A percentile compares a stretch with the other conserved stretches of the same genome.
These are phyloP conservation scores for Epichloe aotearoae DNA, from an alignment of 2,329 filamentous ascomycete species.

Conservation along the genomic window DNA sequence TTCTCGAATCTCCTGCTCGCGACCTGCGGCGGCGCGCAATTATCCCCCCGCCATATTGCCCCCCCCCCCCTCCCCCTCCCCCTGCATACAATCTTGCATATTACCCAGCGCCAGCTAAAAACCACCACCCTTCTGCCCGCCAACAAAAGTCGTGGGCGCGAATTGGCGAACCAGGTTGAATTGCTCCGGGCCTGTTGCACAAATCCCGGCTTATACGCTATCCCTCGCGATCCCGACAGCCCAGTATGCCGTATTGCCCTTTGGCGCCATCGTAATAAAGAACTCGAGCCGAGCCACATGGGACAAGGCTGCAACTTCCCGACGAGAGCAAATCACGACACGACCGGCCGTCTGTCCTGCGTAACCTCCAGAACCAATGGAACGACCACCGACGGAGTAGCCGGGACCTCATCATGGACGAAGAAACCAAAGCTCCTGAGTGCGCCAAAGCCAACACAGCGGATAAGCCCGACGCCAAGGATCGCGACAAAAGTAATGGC, in stretches of 20 bases:
- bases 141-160: not conserved
- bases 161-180: not conserved
- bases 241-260: conserved; percentile 5
- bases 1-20: too few relatives aligned
- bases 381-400: conserved; percentile 16
- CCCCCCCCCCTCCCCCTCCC: too few relatives aligned
- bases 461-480: conserved; percentile 7
- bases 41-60: too few relatives aligned
- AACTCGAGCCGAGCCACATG: not conserved
- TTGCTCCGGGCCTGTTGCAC: not conserved
- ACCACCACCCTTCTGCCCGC: not conserved
- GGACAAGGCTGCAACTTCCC: conserved; percentile 15
- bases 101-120: not conserved
- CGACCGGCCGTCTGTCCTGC: conserved; percentile 16
- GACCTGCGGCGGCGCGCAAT: too few relatives aligned
- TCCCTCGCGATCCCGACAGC: not conserved
- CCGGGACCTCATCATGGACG: conserved; percentile 19
- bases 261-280: conserved; percentile 1
- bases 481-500: not conserved
- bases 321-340: conserved; percentile 18
- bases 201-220: not conserved
- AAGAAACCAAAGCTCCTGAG: conserved; percentile 17
- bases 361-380: conserved; percentile 20
- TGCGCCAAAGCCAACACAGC: conserved; percentile 16
- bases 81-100: too few relatives aligned